These are phyloP conservation scores for Alternaria infectoria DNA, from an alignment of 2,329 filamentous ascomycete species.

Conservation along the genomic window DNA sequence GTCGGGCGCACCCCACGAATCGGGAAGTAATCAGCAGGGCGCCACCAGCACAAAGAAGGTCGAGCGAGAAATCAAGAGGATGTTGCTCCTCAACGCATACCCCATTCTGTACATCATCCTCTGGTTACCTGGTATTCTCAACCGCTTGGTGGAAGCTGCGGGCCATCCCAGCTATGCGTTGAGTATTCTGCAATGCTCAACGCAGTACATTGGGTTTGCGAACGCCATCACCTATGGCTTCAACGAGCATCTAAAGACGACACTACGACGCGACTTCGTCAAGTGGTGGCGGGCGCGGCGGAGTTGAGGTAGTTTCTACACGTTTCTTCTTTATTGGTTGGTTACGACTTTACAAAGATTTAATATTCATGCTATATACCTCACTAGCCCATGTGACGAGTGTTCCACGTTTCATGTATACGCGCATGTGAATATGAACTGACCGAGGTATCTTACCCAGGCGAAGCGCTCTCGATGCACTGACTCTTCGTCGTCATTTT, in stretches of 20 bases:
- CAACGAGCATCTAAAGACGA: conserved; percentile 20
- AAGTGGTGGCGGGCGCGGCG: neutral
- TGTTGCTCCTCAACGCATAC: conserved; percentile 44
- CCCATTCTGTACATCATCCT: conserved; percentile 43
- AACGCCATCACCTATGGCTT: conserved; percentile 28
- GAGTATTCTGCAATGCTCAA: conserved; percentile 21
- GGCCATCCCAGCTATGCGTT: conserved; percentile 13
- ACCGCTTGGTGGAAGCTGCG: conserved; percentile 25
- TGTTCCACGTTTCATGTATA: neutral
- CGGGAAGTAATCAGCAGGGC: neutral
- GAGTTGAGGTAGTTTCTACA: neutral
- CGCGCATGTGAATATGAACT: neutral
- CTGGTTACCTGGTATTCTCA: conserved; percentile 42
- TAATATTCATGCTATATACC: neutral
- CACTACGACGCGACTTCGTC: neutral
- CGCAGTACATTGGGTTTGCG: conserved; percentile 29
- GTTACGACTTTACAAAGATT: neutral
- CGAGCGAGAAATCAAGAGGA: conserved; percentile 31
- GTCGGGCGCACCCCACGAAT: neutral
- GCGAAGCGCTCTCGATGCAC: neutral
- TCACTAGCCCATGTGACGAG: neutral
- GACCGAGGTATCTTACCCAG: neutral
- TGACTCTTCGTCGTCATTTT: neutral
- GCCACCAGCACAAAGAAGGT: neutral
- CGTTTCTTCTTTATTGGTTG: neutral